These are phyloP conservation scores for Micromonas pusilla DNA, from an alignment of 139 green algal genomes.

Conservation along the genomic window DNA sequence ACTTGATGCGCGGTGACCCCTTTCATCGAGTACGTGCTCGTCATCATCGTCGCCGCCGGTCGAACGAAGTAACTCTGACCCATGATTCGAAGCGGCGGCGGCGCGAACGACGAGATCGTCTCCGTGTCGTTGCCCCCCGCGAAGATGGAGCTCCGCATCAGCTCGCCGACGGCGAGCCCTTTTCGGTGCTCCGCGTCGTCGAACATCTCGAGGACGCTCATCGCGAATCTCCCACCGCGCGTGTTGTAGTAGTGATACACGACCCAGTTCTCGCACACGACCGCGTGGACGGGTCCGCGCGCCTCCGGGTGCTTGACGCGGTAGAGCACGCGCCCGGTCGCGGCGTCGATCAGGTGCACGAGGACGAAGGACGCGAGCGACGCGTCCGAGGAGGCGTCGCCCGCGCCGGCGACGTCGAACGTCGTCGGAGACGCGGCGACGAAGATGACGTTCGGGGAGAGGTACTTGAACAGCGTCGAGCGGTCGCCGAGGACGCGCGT, in stretches of 20 bases:
- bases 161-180: neutral
- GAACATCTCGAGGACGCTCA: slow-evolving; percentile 74
- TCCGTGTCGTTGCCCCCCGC: slow-evolving; percentile 24
- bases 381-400: neutral
- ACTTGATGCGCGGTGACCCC: slow-evolving; percentile 84
- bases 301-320: slow-evolving; percentile 54
- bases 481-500: slow-evolving; percentile 74
- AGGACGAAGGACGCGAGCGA: slow-evolving; percentile 23
- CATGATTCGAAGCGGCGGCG: slow-evolving; percentile 52
- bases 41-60: slow-evolving; percentile 44
- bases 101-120: slow-evolving; percentile 44
- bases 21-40: slow-evolving; percentile 54
- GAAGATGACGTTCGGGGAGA: slow-evolving; percentile 85
- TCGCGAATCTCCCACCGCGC: slow-evolving; percentile 46
- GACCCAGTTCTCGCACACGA: slow-evolving; percentile 76
- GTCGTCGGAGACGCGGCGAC: slow-evolving; percentile 51
- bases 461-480: slow-evolving; percentile 81
- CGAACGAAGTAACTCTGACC: slow-evolving; percentile 52
- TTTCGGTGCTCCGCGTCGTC: slow-evolving; percentile 46
- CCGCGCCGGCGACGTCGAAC: no score
- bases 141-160: slow-evolving; percentile 12
- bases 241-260: slow-evolving; percentile 67
- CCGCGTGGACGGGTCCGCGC: slow-evolving; percentile 60
- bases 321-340: slow-evolving; percentile 71
- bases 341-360: slow-evolving; percentile 70